phyloP scores from a whole-genome alignment of 176 grass and related monocot genomes.

The barley (Hordeum vulgare) region MorexV3_pseudomolecules_assembly NC_058520.1:609739198-609739697 shows the following conservation, averaged over 20 bases:
- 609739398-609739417: not conserved
- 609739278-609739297: not conserved
- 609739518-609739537: not conserved
- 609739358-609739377: not conserved
- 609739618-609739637: not conserved
- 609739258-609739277: not conserved
- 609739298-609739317: not conserved
- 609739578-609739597: not conserved
- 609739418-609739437: not conserved
- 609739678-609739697: not conserved
- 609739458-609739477: not conserved
- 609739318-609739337: not conserved
- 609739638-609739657: not conserved
- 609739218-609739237: not conserved
- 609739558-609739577: no score
- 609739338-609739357: not conserved
- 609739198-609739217: not conserved
- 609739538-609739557: not conserved
- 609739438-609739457: not conserved
- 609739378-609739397: not conserved
- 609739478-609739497: not conserved
- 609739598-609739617: not conserved
- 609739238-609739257: not conserved
- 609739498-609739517: not conserved
- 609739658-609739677: not conserved